Conservation (phyloP, 495 filamentous ascomycete genomes). For the Astrocystis sublimbata region DNA sequence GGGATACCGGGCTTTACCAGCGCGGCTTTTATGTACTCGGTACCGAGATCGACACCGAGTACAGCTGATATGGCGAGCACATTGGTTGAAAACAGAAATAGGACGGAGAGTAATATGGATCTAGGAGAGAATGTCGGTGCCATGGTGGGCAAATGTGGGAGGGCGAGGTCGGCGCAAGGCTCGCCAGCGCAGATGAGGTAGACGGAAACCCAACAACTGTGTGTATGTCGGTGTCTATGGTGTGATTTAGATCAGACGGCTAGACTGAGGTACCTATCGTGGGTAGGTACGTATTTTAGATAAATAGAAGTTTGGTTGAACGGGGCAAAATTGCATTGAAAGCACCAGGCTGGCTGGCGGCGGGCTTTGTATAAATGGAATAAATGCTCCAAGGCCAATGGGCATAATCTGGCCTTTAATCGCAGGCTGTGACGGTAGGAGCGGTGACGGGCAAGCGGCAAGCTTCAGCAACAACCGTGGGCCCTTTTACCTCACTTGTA, state of each 20-base stretch:
- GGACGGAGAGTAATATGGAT: constrained; percentile 44
- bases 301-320: neutral
- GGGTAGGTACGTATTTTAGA: too few relatives aligned
- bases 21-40: constrained; percentile 94
- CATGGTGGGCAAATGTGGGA: constrained; percentile 40
- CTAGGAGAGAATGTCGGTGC: constrained; percentile 45
- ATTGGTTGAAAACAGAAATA: constrained; percentile 52
- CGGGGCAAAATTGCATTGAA: neutral
- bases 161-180: constrained; percentile 29
- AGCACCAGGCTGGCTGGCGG: neutral
- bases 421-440: constrained; percentile 16
- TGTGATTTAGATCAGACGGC: too few relatives aligned
- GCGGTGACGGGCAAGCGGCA: neutral
- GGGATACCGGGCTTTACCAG: constrained; percentile 97
- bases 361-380: constrained; percentile 21
- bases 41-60: constrained; percentile 90
- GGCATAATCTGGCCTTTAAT: constrained; percentile 36
- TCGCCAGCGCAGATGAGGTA: constrained; percentile 21
- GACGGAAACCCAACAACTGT: constrained; percentile 24
- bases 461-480: neutral
- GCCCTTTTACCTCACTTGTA: constrained; percentile 5
- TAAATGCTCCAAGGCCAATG: constrained; percentile 5
- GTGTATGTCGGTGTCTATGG: neutral
- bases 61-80: constrained; percentile 66
- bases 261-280: too few relatives aligned